phyloP scores from a whole-genome alignment of 2,329 filamentous ascomycete genomes.

The Pseudogymnoascus sp. region DNA sequence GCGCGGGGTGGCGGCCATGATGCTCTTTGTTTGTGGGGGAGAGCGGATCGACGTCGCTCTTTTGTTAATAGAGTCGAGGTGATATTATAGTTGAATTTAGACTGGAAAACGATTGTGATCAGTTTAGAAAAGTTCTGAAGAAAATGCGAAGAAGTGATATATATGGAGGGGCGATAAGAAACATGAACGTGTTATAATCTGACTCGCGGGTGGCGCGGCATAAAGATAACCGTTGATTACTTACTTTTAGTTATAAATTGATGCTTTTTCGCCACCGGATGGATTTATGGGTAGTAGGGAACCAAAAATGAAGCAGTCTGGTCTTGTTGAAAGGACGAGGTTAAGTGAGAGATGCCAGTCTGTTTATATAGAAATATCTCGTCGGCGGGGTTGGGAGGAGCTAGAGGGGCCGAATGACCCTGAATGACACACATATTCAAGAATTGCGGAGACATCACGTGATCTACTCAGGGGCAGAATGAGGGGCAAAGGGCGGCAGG shows the following conservation, averaged over 20 bases:
- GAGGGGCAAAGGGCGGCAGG: not conserved
- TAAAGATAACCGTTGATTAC: not conserved
- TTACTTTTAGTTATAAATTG: not conserved
- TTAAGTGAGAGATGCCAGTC: not conserved
- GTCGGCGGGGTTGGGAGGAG: not conserved
- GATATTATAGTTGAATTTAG: not conserved
- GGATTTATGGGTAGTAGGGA: not conserved
- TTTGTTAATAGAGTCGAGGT: not conserved
- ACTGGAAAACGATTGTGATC: not conserved
- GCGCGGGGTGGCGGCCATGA: not conserved
- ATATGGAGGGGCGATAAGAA: not conserved
- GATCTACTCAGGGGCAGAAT: not conserved
- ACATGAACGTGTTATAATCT: not conserved
- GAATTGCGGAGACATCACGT: not conserved
- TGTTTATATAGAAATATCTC: not conserved
- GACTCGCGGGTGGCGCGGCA: not conserved
- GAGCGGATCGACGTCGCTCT: not conserved
- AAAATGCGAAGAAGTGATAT: not conserved
- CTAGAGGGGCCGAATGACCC: constrained; percentile 4
- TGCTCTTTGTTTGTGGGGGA: not conserved
- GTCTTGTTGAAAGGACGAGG: not conserved
- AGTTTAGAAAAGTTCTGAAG: not conserved
- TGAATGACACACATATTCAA: not conserved
- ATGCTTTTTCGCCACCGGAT: not conserved
- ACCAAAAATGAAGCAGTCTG: not conserved